Percentiles rank a stretch among this genome's conserved stretches.
Evolutionary conservation across 164 flowering plant species (phyloP).

Genomic region (Annona squamosa): DNA sequence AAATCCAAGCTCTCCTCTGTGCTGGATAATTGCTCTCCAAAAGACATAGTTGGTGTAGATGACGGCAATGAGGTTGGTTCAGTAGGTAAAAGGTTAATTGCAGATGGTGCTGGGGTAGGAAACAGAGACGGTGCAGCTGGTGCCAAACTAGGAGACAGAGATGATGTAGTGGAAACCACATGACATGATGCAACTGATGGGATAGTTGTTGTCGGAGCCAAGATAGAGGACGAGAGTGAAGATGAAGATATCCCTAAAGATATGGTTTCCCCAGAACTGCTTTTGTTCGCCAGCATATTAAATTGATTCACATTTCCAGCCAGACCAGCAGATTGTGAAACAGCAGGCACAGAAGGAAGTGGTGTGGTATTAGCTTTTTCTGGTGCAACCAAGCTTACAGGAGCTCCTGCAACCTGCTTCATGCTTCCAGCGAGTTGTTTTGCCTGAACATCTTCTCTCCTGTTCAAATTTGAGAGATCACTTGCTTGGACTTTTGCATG

Average conservation of each 20-base stretch:
- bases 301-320: conserved; percentile 15
- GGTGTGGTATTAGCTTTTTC: conserved; percentile 14
- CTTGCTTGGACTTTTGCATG: conserved; percentile 2
- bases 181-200: conserved; percentile 5
- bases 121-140: background rate
- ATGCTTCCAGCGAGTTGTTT: conserved; percentile 17
- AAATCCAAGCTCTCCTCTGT: conserved; percentile 17
- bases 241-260: conserved; percentile 16
- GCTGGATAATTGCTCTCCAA: conserved; percentile 9
- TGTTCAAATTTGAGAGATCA: conserved; percentile 15
- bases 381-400: conserved; percentile 14
- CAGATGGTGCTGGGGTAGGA: conserved; percentile 10
- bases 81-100: conserved; percentile 7
- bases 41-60: conserved; percentile 13
- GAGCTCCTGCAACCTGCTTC: conserved; percentile 15
- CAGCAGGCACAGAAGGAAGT: conserved; percentile 7
- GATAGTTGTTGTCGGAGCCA: conserved; percentile 11
- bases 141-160: background rate
- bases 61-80: conserved; percentile 8
- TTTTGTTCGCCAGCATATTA: conserved; percentile 17
- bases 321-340: conserved; percentile 11
- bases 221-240: conserved; percentile 5
- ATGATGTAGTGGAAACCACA: conserved; percentile 15
- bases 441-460: conserved; percentile 11
- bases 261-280: conserved; percentile 19